Percentiles rank a stretch among this genome's conserved stretches.
Conservation (phyloP, 805 yeast species). For the Jamesozyma spencerorum region DNA sequence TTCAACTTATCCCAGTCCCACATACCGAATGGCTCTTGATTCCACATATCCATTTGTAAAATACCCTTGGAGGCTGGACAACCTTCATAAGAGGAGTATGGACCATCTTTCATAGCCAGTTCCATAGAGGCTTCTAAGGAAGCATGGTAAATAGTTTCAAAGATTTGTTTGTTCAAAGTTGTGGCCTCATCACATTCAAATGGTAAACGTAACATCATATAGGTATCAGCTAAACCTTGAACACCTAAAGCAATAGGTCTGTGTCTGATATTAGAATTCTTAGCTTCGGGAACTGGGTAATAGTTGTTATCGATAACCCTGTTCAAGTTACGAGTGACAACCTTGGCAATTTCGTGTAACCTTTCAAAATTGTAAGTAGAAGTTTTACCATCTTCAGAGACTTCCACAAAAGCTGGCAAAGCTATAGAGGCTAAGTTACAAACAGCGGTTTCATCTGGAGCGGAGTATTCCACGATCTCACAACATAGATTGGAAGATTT, state of each 20-base stretch:
- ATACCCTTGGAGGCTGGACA: constrained; percentile 84
- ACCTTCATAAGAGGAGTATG: constrained; percentile 64
- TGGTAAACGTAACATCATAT: constrained; percentile 70
- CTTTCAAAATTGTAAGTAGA: constrained; percentile 56
- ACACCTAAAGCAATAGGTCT: constrained; percentile 93
- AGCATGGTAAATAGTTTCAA: constrained; percentile 93
- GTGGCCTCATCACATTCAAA: constrained; percentile 80
- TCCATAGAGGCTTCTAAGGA: constrained; percentile 82
- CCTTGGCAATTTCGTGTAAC: constrained; percentile 68
- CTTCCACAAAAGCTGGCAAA: constrained; percentile 61
- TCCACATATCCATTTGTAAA: constrained; percentile 85
- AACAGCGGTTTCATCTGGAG: constrained; percentile 84
- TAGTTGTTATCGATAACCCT: constrained; percentile 69
- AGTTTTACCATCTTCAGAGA: constrained; percentile 34
- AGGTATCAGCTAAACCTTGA: constrained; percentile 90
- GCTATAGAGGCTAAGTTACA: constrained; percentile 90
- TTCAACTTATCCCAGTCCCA: constrained; percentile 80
- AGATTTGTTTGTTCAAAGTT: constrained; percentile 67
- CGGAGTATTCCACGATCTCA: constrained; percentile 84
- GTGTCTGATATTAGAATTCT: constrained; percentile 61
- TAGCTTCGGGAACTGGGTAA: constrained; percentile 75
- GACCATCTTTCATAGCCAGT: constrained; percentile 57
- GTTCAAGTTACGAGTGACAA: constrained; percentile 68
- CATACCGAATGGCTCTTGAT: constrained; percentile 58
- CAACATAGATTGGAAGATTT: constrained; percentile 90